These are phyloP conservation scores for Thielaviopsis populi DNA, from an alignment of 2,329 filamentous ascomycete species.

Conservation along the genomic window DNA sequence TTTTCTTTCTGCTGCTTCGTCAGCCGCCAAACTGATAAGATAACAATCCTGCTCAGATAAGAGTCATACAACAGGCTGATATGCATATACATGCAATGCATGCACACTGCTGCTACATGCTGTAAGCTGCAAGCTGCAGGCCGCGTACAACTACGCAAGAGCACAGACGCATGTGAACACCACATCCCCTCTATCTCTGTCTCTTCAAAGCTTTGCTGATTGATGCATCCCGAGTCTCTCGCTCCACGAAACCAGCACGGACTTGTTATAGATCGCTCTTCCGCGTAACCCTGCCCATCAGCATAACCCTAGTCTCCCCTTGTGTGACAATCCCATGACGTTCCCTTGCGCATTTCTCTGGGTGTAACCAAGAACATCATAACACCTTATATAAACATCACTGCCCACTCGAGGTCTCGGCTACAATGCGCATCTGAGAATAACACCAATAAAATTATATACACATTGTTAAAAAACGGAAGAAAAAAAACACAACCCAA, in stretches of 20 bases:
- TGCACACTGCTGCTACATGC: not conserved
- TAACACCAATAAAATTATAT: too few relatives aligned
- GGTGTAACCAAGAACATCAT: not conserved
- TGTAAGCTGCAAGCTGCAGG: too few relatives aligned
- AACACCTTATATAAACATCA: too few relatives aligned
- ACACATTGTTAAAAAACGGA: not conserved
- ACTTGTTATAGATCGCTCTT: too few relatives aligned
- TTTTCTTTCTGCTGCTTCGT: not conserved
- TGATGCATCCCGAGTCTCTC: not conserved
- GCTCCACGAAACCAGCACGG: too few relatives aligned
- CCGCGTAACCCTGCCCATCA: not conserved
- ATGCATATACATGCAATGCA: not conserved
- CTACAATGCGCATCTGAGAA: too few relatives aligned
- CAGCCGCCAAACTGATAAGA: conserved; percentile 1
- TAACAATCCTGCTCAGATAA: not conserved
- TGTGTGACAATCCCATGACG: not conserved
- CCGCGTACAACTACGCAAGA: not conserved
- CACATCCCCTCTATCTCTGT: not conserved
- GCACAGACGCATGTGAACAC: not conserved
- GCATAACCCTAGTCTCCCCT: not conserved
- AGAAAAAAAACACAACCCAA: not conserved
- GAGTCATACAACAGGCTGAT: not conserved
- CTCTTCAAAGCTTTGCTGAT: not conserved
- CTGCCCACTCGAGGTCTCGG: too few relatives aligned
- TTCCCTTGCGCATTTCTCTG: not conserved